Percentiles rank a stretch among this genome's conserved stretches.
Conservation (phyloP, 495 filamentous ascomycete genomes). For the Paragyromitra xinjiangensis region DNA sequence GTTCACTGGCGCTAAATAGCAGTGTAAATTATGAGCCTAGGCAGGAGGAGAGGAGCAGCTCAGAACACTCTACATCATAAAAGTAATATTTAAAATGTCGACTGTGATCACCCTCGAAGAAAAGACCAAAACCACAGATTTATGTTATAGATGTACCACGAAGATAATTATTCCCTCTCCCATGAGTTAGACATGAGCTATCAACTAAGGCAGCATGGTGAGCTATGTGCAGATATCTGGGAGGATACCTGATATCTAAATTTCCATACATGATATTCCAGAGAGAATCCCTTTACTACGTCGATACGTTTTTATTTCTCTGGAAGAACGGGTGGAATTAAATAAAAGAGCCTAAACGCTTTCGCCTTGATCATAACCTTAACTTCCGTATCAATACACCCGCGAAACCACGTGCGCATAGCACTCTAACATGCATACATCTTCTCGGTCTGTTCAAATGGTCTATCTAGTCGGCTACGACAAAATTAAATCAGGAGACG, state of each 20-base stretch:
- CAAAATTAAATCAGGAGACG: slow-evolving; percentile 61
- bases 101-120: slow-evolving; percentile 69
- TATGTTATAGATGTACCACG: slow-evolving; percentile 67
- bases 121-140: slow-evolving; percentile 67
- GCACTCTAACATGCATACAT: slow-evolving; percentile 65
- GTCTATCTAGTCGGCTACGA: slow-evolving; percentile 64
- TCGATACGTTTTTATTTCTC: slow-evolving; percentile 46
- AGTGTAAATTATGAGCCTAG: slow-evolving; percentile 53
- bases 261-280: slow-evolving; percentile 58
- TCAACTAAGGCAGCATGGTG: slow-evolving; percentile 64
- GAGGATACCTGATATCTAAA: slow-evolving; percentile 59
- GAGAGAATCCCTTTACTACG: slow-evolving; percentile 49
- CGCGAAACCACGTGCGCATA: slow-evolving; percentile 51
- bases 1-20: no score
- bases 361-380: slow-evolving; percentile 55
- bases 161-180: slow-evolving; percentile 64
- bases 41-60: slow-evolving; percentile 48
- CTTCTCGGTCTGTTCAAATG: slow-evolving; percentile 67
- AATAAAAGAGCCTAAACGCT: slow-evolving; percentile 47
- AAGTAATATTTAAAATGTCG: slow-evolving; percentile 67
- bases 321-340: not conserved
- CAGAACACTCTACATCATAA: slow-evolving; percentile 63
- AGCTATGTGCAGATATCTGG: slow-evolving; percentile 60
- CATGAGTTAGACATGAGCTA: slow-evolving; percentile 66
- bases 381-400: slow-evolving; percentile 57